Evolutionary conservation across 2,329 filamentous ascomycete genomes (phyloP).

Genomic region (Penicillium concentricum): DNA sequence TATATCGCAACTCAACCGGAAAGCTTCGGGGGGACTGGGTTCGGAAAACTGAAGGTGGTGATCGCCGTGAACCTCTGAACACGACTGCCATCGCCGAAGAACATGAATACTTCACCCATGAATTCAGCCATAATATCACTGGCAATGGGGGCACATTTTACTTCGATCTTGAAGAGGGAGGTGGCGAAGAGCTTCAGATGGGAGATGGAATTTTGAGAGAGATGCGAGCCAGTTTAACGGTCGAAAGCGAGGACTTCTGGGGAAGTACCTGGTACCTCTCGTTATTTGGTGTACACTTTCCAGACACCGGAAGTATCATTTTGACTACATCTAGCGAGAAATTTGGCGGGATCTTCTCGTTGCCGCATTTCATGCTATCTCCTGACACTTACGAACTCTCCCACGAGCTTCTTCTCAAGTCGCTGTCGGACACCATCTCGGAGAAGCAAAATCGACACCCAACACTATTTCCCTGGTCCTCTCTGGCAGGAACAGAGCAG

Average conservation of each 20-base stretch:
- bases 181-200: slow-evolving; percentile 37
- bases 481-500: slow-evolving; percentile 56
- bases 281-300: slow-evolving; percentile 83
- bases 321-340: slow-evolving; percentile 91
- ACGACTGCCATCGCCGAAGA: slow-evolving; percentile 63
- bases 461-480: slow-evolving; percentile 72
- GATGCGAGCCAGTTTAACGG: slow-evolving; percentile 66
- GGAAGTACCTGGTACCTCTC: slow-evolving; percentile 77
- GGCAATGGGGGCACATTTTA: slow-evolving; percentile 67
- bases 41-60: slow-evolving; percentile 53
- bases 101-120: slow-evolving; percentile 63
- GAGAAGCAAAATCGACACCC: slow-evolving; percentile 59
- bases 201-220: slow-evolving; percentile 61
- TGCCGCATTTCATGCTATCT: slow-evolving; percentile 76
- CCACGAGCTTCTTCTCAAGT: slow-evolving; percentile 68
- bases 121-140: slow-evolving; percentile 80
- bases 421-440: slow-evolving; percentile 64
- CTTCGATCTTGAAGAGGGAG: slow-evolving; percentile 63
- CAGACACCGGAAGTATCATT: slow-evolving; percentile 73
- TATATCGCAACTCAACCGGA: slow-evolving; percentile 79
- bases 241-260: slow-evolving; percentile 69
- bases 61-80: slow-evolving; percentile 56
- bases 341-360: slow-evolving; percentile 83
- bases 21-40: slow-evolving; percentile 75
- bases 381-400: slow-evolving; percentile 55